Evolutionary conservation across 108 stramenopile species (phyloP).

Genomic region (Skeletonema tropicum): DNA sequence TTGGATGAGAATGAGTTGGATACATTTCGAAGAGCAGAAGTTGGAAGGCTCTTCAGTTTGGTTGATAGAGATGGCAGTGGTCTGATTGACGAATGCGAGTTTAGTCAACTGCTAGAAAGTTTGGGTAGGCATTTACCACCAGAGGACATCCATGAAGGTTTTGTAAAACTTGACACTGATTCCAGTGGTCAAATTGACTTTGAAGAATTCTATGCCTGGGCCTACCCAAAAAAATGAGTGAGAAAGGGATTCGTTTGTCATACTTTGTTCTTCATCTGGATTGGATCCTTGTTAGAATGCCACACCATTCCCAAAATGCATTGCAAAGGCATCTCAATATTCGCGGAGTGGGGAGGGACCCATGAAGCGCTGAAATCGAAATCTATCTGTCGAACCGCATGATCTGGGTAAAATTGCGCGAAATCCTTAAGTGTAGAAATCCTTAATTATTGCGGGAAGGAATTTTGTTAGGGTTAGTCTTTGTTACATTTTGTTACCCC

Average conservation of each 20-base stretch:
- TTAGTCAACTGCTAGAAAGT: constrained; percentile 40
- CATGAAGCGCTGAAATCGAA: too few relatives aligned
- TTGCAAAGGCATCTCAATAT: too few relatives aligned
- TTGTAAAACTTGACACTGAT: constrained; percentile 47
- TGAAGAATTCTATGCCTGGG: constrained; percentile 58
- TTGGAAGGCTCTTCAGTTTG: constrained; percentile 52
- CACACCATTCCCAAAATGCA: too few relatives aligned
- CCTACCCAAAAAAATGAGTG: neutral
- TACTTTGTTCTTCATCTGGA: neutral
- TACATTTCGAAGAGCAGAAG: constrained; percentile 42
- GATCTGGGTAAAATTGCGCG: too few relatives aligned
- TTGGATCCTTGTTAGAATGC: neutral
- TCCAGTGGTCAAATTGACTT: constrained; percentile 49
- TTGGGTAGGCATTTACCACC: constrained; percentile 40
- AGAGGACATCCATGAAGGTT: constrained; percentile 44
- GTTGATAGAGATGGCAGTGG: constrained; percentile 58
- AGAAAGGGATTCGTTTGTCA: neutral
- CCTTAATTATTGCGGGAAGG: too few relatives aligned
- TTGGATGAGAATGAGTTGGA: constrained; percentile 58
- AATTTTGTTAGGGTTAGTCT: too few relatives aligned
- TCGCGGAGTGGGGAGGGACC: too few relatives aligned
- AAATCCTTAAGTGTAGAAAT: too few relatives aligned
- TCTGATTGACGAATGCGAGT: constrained; percentile 51
- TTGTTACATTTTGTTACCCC: too few relatives aligned
- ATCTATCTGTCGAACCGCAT: too few relatives aligned